These are phyloP conservation scores for Schwanniomyces vanrijiae DNA, from an alignment of 805 yeast species.

Conservation along the genomic window DNA sequence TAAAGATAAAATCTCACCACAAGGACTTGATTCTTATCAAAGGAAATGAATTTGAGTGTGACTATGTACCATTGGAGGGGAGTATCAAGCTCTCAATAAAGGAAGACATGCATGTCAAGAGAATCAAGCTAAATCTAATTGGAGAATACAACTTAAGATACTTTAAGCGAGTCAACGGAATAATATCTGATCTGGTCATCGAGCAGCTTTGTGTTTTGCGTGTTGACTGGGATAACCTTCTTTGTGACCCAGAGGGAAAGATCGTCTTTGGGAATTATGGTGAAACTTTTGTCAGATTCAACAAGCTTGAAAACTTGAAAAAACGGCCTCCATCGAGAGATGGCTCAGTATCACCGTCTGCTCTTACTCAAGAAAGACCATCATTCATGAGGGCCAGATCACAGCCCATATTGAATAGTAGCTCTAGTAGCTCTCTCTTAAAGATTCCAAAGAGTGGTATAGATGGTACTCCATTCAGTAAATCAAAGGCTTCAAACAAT, in stretches of 20 bases:
- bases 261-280: constrained; percentile 44
- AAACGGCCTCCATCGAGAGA: constrained; percentile 3
- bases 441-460: constrained; percentile 34
- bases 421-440: constrained; percentile 13
- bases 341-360: neutral
- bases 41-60: constrained; percentile 47
- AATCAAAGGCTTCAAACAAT: constrained; percentile 16
- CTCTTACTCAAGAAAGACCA: constrained; percentile 18
- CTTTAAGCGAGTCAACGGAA: constrained; percentile 32
- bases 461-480: constrained; percentile 47
- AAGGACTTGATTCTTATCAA: constrained; percentile 42
- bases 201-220: constrained; percentile 41
- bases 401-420: constrained; percentile 18
- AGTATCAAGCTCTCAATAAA: constrained; percentile 47
- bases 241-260: constrained; percentile 38
- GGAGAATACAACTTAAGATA: constrained; percentile 47
- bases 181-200: constrained; percentile 29
- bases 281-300: constrained; percentile 26
- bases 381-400: constrained; percentile 29
- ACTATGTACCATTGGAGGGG: constrained; percentile 44
- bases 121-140: constrained; percentile 35
- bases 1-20: constrained; percentile 38
- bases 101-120: constrained; percentile 39
- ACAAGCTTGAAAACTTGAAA: constrained; percentile 13
- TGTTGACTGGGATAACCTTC: constrained; percentile 50